Percentiles rank a stretch among this genome's conserved stretches.
These are phyloP conservation scores for Colletotrichum eleusines DNA, from an alignment of 2,329 filamentous ascomycete species.

Conservation along the genomic window DNA sequence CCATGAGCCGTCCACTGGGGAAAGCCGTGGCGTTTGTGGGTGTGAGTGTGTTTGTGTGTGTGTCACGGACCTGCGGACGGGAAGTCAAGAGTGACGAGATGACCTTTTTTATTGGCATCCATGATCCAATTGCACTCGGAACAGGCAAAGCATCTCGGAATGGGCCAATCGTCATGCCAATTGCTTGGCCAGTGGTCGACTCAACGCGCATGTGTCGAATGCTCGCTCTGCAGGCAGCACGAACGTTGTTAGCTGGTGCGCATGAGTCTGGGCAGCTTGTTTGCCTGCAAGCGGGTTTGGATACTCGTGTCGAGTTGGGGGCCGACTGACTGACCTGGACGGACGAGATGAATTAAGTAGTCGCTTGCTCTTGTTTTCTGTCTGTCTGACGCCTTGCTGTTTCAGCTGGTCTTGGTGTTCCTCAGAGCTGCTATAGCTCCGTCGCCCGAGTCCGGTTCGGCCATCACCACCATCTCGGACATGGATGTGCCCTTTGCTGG, in stretches of 20 bases:
- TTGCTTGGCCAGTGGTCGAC: conserved; percentile 20
- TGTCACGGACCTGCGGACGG: conserved; percentile 24
- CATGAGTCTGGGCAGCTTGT: conserved; percentile 12
- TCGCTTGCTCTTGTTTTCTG: background rate
- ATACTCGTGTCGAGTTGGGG: background rate
- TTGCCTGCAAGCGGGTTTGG: background rate
- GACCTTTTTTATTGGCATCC: conserved; percentile 10
- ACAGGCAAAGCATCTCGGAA: conserved; percentile 14
- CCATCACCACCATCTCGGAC: background rate
- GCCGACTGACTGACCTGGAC: conserved; percentile 3
- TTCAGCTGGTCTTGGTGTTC: conserved; percentile 7
- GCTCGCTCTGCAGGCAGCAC: conserved; percentile 4
- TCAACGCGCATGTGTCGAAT: conserved; percentile 6
- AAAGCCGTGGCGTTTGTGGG: background rate
- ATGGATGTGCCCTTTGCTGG: conserved; percentile 9
- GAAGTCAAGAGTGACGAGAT: conserved; percentile 7
- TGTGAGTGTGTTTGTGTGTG: background rate
- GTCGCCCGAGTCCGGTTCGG: conserved; percentile 2
- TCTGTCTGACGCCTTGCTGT: conserved; percentile 1
- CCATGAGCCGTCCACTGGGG: background rate
- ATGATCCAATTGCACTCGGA: conserved; percentile 4
- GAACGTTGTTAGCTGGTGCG: conserved; percentile 11
- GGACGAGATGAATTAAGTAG: conserved; percentile 1
- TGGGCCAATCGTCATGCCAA: conserved; percentile 23
- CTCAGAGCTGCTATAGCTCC: background rate